Conservation (phyloP, 139 green algal species). For the Chlorella sp. region DNA sequence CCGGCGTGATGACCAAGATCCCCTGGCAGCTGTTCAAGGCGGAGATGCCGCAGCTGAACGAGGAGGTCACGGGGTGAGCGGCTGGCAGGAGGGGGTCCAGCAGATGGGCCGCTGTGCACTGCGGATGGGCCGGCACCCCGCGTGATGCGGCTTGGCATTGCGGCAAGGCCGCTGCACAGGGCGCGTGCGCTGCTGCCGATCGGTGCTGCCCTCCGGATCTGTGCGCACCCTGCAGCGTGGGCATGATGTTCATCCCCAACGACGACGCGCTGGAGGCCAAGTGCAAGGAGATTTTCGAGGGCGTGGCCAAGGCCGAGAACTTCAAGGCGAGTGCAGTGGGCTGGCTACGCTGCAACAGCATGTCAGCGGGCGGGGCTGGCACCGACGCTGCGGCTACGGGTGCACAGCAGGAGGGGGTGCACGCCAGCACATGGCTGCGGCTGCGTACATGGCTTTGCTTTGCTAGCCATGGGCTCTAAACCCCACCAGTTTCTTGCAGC, state of each 20-base stretch:
- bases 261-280: slow-evolving; percentile 79
- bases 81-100: too few species aligned
- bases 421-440: too few species aligned
- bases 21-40: slow-evolving; percentile 94
- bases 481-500: too few species aligned
- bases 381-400: too few species aligned
- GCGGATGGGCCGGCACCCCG: background rate
- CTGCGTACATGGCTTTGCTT: too few species aligned
- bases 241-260: slow-evolving; percentile 98
- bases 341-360: too few species aligned
- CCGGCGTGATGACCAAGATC: slow-evolving; percentile 97
- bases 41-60: slow-evolving; percentile 57
- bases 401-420: too few species aligned
- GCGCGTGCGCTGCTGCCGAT: background rate
- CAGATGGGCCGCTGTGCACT: background rate
- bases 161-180: background rate
- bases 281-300: slow-evolving; percentile 77
- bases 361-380: too few species aligned
- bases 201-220: too few species aligned
- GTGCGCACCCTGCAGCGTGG: slow-evolving; percentile 87
- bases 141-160: background rate
- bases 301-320: slow-evolving; percentile 73
- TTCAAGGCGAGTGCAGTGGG: slow-evolving; percentile 56
- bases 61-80: slow-evolving; percentile 70
- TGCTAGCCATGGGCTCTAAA: too few species aligned